Percentiles rank a stretch among this genome's conserved stretches.
phyloP scores from a whole-genome alignment of 441 rosid genomes.

The Gossypium schwendimanii region DNA sequence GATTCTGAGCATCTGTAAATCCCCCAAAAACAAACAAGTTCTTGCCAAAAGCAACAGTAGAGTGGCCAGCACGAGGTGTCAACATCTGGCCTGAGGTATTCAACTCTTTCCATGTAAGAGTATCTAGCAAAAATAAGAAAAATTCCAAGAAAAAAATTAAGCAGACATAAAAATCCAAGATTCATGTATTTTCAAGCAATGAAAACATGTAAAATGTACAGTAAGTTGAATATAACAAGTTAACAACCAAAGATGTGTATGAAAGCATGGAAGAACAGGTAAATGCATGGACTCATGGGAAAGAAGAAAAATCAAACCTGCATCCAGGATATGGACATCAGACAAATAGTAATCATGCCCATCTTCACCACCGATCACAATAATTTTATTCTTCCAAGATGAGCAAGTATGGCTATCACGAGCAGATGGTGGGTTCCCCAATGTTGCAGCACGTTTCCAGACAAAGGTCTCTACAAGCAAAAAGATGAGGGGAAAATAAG shows the following conservation, averaged over 20 bases:
- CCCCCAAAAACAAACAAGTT: conserved; percentile 89
- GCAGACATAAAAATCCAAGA: background rate
- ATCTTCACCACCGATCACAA: conserved; percentile 94
- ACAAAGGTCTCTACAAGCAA: conserved; percentile 67
- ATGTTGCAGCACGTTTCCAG: conserved; percentile 71
- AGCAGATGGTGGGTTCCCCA: conserved; percentile 79
- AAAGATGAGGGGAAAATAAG: background rate
- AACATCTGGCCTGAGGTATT: conserved; percentile 61
- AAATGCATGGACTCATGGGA: background rate
- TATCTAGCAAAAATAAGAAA: conserved; percentile 39
- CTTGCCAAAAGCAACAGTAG: conserved; percentile 79
- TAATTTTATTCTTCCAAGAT: conserved; percentile 74
- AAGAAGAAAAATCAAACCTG: conserved; percentile 45
- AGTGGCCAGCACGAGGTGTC: conserved; percentile 96
- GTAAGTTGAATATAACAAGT: background rate
- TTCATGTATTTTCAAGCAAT: conserved; percentile 7
- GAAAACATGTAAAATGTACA: background rate
- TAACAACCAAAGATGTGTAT: background rate
- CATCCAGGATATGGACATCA: conserved; percentile 87
- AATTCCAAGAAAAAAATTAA: conserved; percentile 16
- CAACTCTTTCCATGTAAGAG: conserved; percentile 84
- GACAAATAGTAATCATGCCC: conserved; percentile 81
- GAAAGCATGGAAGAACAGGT: background rate
- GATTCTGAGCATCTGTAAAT: conserved; percentile 82
- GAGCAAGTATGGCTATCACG: conserved; percentile 96